Evolutionary conservation across 305 asterid genomes (phyloP).

Genomic region (Fraxinus platypoda): DNA sequence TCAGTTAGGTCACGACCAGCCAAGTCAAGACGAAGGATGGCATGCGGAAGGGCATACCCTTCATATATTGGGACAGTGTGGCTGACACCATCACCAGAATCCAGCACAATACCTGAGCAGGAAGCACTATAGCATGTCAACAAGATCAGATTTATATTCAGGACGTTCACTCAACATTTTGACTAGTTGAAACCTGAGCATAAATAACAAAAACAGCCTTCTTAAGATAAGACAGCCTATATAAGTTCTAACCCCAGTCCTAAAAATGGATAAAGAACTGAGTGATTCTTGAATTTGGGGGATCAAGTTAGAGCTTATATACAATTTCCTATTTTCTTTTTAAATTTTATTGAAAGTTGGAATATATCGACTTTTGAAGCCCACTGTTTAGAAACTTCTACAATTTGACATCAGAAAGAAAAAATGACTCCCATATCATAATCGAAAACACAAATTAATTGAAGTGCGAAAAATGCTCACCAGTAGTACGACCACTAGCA

Average conservation of each 20-base stretch:
- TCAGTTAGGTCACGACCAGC: conserved; percentile 8
- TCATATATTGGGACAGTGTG: neutral
- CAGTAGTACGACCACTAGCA: conserved; percentile 50
- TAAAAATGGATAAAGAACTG: too few relatives aligned
- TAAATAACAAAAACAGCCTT: too few relatives aligned
- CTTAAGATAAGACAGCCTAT: neutral
- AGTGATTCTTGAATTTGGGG: too few relatives aligned
- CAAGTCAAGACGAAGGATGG: conserved; percentile 4
- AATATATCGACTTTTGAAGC: neutral
- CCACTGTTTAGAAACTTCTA: neutral
- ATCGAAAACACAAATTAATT: neutral
- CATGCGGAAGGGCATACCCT: conserved; percentile 7
- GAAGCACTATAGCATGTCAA: neutral
- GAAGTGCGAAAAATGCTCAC: neutral
- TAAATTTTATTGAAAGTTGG: neutral
- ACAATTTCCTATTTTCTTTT: neutral
- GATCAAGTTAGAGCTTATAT: too few relatives aligned
- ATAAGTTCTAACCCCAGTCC: too few relatives aligned
- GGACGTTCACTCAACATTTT: neutral
- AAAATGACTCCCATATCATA: neutral
- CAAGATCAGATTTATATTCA: neutral
- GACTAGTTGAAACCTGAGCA: neutral
- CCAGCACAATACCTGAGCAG: neutral
- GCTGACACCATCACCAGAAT: conserved; percentile 1
- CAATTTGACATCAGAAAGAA: neutral